A percentile compares a stretch with the other conserved stretches of the same genome.
Evolutionary conservation across 805 yeast species (phyloP).

Genomic region (Metschnikowia similis): DNA sequence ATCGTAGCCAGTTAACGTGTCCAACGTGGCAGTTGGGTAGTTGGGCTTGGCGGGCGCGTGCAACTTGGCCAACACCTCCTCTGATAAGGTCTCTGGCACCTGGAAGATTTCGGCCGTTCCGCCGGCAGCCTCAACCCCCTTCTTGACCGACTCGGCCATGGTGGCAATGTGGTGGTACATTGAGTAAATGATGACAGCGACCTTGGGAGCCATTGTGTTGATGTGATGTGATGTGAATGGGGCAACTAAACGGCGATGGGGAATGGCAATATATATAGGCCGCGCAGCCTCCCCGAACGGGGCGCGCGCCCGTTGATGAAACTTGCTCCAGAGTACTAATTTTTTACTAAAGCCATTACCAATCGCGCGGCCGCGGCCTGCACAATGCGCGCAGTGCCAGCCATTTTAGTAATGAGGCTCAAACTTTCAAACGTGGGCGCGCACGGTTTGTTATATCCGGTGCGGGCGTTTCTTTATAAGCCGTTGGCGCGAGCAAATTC

Average conservation of each 20-base stretch:
- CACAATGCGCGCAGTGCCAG: not conserved
- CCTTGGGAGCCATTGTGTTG: slow-evolving; percentile 33
- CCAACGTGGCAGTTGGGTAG: slow-evolving; percentile 59
- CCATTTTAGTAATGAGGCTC: not conserved
- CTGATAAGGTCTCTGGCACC: slow-evolving; percentile 68
- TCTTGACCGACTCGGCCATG: slow-evolving; percentile 64
- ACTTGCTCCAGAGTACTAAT: not conserved
- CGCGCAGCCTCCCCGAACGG: not conserved
- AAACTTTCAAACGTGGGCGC: not conserved
- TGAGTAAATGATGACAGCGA: slow-evolving; percentile 77
- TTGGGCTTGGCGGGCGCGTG: slow-evolving; percentile 63
- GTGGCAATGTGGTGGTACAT: slow-evolving; percentile 72
- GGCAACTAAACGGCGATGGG: not conserved
- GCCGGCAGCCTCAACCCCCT: slow-evolving; percentile 69
- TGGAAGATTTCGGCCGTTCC: slow-evolving; percentile 30
- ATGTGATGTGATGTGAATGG: not conserved
- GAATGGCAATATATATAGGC: not conserved
- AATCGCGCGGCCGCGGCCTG: not conserved
- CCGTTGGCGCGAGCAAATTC: not conserved
- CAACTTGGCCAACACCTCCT: slow-evolving; percentile 56
- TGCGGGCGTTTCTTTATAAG: not conserved
- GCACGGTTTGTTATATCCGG: not conserved
- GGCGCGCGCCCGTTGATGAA: not conserved
- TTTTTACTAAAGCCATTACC: slow-evolving; percentile 1
- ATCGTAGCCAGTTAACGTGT: slow-evolving; percentile 60